phyloP scores from a whole-genome alignment of 2,329 filamentous ascomycete species.

The Plenodomus biglobosus region DNA sequence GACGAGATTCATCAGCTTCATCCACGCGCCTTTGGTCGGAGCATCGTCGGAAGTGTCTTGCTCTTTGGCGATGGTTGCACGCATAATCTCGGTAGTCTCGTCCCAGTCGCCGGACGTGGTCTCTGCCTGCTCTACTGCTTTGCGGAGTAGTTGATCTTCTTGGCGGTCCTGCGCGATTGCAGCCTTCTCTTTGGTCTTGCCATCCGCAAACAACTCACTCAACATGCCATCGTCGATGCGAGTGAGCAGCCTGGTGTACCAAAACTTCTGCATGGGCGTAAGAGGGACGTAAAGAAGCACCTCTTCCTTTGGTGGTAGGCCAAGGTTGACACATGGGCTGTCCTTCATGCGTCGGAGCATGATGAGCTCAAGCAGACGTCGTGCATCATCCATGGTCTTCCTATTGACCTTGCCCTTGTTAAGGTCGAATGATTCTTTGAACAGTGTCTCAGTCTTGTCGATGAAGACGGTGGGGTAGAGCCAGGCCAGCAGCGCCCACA shows the following conservation, averaged over 20 bases:
- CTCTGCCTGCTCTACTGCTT: conserved; percentile 30
- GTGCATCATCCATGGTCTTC: conserved; percentile 56
- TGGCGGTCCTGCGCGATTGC: conserved; percentile 43
- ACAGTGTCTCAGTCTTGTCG: conserved; percentile 52
- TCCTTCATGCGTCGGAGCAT: conserved; percentile 63
- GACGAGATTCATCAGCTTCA: conserved; percentile 56
- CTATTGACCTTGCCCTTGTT: conserved; percentile 57
- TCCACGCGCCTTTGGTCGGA: conserved; percentile 48
- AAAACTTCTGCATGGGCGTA: conserved; percentile 60
- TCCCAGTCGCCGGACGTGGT: conserved; percentile 45
- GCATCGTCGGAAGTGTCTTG: conserved; percentile 24
- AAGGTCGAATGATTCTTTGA: conserved; percentile 60
- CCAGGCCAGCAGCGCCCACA: conserved; percentile 62
- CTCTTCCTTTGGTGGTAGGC: conserved; percentile 60
- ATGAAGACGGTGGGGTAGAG: conserved; percentile 61
- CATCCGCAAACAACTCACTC: conserved; percentile 55
- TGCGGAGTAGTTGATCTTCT: conserved; percentile 39
- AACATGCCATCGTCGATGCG: conserved; percentile 55
- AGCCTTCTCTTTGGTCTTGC: conserved; percentile 49
- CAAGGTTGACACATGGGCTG: conserved; percentile 56
- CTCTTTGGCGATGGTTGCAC: conserved; percentile 69
- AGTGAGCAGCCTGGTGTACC: conserved; percentile 61
- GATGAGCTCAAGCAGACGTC: conserved; percentile 57
- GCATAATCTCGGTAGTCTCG: conserved; percentile 91
- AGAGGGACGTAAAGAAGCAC: conserved; percentile 60